Evolutionary conservation across 225 moss, liverwort and hornwort genomes (phyloP).

Genomic region (Ulota crispa): DNA sequence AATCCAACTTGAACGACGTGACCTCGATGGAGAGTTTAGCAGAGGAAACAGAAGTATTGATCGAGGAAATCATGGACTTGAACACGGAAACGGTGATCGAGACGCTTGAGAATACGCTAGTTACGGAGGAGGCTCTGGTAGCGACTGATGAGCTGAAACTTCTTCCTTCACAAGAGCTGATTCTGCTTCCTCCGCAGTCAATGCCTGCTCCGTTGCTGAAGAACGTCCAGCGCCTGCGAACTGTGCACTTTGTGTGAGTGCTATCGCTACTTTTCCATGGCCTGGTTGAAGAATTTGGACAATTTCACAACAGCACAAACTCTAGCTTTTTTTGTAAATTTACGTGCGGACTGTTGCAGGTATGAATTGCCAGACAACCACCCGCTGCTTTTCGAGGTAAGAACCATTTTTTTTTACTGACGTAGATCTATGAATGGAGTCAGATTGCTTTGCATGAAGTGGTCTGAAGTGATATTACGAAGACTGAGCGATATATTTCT

Average conservation of each 20-base stretch:
- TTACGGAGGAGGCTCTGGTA: not conserved
- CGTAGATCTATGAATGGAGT: not conserved
- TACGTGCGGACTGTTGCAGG: slow-evolving; percentile 31
- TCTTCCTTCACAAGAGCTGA: slow-evolving; percentile 53
- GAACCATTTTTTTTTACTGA: not conserved
- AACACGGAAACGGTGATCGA: not conserved
- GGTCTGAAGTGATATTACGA: not conserved
- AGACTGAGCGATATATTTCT: not conserved
- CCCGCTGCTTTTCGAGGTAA: slow-evolving; percentile 61
- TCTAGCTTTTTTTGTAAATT: not conserved
- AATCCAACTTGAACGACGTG: slow-evolving; percentile 12
- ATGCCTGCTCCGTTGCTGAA: slow-evolving; percentile 55
- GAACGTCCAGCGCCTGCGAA: slow-evolving; percentile 54
- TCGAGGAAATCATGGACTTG: slow-evolving; percentile 20
- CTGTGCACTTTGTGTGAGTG: slow-evolving; percentile 67
- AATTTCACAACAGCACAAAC: not conserved
- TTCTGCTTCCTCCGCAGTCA: slow-evolving; percentile 57
- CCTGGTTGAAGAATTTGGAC: not conserved
- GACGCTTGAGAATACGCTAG: slow-evolving; percentile 1
- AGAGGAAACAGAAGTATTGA: not conserved
- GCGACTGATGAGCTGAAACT: slow-evolving; percentile 24
- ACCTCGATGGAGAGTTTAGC: not conserved
- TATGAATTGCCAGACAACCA: slow-evolving; percentile 71
- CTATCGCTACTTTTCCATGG: not conserved
- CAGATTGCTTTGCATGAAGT: slow-evolving; percentile 1